Percentiles rank a stretch among this genome's conserved stretches.
These are phyloP conservation scores for Penicillium sp. DNA, from an alignment of 2,329 filamentous ascomycete genomes.

Conservation along the genomic window DNA sequence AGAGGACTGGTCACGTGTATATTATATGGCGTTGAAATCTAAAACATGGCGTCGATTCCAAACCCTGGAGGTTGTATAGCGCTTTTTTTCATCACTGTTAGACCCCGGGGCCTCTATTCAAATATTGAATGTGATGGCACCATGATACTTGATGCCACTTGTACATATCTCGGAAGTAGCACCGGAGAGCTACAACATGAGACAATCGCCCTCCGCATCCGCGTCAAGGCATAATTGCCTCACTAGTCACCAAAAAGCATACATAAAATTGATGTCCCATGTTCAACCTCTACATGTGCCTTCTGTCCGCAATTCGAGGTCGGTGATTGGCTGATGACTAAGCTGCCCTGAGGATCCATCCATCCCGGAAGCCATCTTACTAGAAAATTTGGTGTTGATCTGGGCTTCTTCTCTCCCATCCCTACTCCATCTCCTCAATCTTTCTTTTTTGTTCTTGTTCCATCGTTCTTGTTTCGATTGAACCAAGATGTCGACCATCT, in stretches of 20 bases:
- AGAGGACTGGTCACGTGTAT: background rate
- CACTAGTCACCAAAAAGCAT: background rate
- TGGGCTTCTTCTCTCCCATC: conserved; percentile 15
- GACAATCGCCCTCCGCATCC: background rate
- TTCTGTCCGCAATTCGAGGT: conserved; percentile 22
- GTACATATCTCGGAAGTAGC: background rate
- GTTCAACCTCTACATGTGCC: background rate
- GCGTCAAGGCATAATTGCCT: background rate
- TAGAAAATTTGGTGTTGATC: conserved; percentile 32
- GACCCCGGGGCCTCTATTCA: too few relatives aligned
- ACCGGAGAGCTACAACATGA: background rate
- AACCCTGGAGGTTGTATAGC: background rate
- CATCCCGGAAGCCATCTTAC: conserved; percentile 5
- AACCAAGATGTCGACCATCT: conserved; percentile 67
- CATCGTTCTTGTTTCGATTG: conserved; percentile 25
- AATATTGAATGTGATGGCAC: background rate
- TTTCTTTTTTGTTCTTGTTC: conserved; percentile 20
- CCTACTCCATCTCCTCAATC: conserved; percentile 24
- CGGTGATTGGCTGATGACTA: conserved; percentile 36
- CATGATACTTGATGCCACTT: background rate
- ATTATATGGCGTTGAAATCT: background rate
- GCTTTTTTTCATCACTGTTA: background rate
- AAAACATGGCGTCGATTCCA: background rate
- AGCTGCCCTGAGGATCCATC: conserved; percentile 19
- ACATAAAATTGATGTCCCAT: background rate